Conservation (phyloP, 495 filamentous ascomycete species). For the Bryoglossum gracile region DNA sequence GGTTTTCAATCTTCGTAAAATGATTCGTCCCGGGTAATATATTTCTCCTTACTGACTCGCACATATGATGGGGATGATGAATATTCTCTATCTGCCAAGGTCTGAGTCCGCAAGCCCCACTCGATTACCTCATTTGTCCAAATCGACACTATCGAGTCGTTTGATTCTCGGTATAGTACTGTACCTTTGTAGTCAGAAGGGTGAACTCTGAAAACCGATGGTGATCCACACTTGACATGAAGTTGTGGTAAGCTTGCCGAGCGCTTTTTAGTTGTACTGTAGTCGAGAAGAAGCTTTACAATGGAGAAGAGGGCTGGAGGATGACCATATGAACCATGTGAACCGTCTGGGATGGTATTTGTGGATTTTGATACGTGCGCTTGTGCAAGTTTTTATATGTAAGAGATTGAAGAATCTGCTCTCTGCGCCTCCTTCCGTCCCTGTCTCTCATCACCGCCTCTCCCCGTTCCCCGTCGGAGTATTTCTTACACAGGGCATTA, state of each 20-base stretch:
- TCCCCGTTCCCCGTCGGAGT: background rate
- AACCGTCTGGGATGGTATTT: background rate
- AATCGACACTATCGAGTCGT: background rate
- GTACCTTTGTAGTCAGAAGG: too few relatives aligned
- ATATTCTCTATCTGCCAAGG: background rate
- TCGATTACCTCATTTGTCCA: background rate
- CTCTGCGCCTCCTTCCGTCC: background rate
- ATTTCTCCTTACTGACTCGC: background rate
- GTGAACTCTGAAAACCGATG: background rate
- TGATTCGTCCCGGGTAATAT: too few relatives aligned
- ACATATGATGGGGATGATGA: background rate
- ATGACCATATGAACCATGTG: background rate
- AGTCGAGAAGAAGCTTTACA: background rate
- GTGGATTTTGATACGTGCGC: background rate
- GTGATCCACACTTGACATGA: background rate
- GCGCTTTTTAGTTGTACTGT: too few relatives aligned
- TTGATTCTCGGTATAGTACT: background rate
- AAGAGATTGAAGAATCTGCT: background rate
- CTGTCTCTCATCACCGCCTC: background rate
- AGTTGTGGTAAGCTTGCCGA: too few relatives aligned
- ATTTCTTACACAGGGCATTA: background rate
- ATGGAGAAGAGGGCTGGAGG: background rate
- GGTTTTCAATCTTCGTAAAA: background rate
- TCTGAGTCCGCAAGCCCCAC: background rate
- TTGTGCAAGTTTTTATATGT: background rate